A percentile compares a stretch with the other conserved stretches of the same genome.
These are phyloP conservation scores for Nicotiana undulata DNA, from an alignment of 257 asterid genomes.

Conservation along the genomic window DNA sequence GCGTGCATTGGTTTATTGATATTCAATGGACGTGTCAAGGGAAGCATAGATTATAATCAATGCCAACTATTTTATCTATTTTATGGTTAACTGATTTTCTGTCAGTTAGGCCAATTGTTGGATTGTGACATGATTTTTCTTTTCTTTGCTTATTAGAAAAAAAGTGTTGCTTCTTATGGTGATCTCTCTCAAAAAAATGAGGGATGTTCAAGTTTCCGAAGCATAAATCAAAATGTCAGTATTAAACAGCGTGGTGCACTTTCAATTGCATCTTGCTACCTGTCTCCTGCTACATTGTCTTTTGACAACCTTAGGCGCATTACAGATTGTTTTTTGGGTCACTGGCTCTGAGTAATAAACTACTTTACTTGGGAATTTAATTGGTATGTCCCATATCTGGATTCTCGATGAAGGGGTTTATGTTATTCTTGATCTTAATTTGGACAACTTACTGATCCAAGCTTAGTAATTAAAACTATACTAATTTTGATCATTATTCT, in stretches of 20 bases:
- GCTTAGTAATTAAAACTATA: too few relatives aligned
- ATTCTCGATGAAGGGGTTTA: too few relatives aligned
- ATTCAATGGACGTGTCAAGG: conserved; percentile 13
- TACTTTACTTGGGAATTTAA: not conserved
- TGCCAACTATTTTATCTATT: not conserved
- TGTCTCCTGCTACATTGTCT: conserved; percentile 7
- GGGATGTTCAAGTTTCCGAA: conserved; percentile 13
- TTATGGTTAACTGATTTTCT: not conserved
- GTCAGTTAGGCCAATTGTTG: not conserved
- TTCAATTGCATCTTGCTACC: conserved; percentile 9
- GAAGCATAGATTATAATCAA: not conserved
- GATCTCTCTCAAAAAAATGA: not conserved
- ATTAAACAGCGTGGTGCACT: not conserved
- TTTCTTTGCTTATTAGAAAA: not conserved
- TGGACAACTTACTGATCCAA: too few relatives aligned
- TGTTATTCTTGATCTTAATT: too few relatives aligned
- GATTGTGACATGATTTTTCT: not conserved
- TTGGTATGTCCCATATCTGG: not conserved
- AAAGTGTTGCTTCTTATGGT: conserved; percentile 8
- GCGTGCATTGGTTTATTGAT: conserved; percentile 4
- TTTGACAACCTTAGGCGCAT: too few relatives aligned
- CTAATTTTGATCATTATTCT: too few relatives aligned
- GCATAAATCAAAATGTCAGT: conserved; percentile 6
- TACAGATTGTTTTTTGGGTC: too few relatives aligned
- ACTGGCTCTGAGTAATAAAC: too few relatives aligned